phyloP scores from a whole-genome alignment of 2,329 filamentous ascomycete species.

The Fonsecaea multimorphosa region DNA sequence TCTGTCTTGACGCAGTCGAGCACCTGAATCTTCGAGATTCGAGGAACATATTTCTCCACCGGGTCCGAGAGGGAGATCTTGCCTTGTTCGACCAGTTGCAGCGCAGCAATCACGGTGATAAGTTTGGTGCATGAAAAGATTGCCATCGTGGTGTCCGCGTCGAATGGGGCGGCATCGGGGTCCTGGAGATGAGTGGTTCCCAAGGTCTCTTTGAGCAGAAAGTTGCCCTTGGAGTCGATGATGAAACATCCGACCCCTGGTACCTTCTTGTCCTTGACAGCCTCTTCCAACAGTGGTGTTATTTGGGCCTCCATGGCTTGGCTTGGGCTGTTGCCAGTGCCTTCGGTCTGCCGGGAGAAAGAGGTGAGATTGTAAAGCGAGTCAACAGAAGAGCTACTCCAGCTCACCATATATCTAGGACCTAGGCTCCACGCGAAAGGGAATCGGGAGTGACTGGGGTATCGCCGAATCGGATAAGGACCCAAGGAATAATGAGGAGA shows the following conservation, averaged over 20 bases:
- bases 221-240: slow-evolving; percentile 32
- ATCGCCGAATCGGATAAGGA: background rate
- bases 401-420: background rate
- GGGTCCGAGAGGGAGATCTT: slow-evolving; percentile 36
- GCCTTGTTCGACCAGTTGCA: slow-evolving; percentile 37
- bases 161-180: slow-evolving; percentile 23
- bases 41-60: slow-evolving; percentile 35
- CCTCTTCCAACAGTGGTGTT: slow-evolving; percentile 31
- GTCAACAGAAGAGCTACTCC: background rate
- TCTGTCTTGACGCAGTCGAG: slow-evolving; percentile 20
- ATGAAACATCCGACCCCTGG: slow-evolving; percentile 33
- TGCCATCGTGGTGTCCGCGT: slow-evolving; percentile 28
- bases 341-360: background rate
- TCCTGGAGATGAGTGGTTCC: slow-evolving; percentile 32
- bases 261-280: slow-evolving; percentile 34
- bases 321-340: background rate
- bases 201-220: slow-evolving; percentile 30
- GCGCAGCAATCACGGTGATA: slow-evolving; percentile 31
- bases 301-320: slow-evolving; percentile 31
- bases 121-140: slow-evolving; percentile 38
- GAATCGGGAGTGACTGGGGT: background rate
- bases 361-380: background rate
- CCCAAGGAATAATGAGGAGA: slow-evolving; percentile 15
- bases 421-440: background rate
- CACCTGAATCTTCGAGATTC: slow-evolving; percentile 33